phyloP scores from a whole-genome alignment of 805 yeast genomes.

The Barnettozyma sucrosica region DNA sequence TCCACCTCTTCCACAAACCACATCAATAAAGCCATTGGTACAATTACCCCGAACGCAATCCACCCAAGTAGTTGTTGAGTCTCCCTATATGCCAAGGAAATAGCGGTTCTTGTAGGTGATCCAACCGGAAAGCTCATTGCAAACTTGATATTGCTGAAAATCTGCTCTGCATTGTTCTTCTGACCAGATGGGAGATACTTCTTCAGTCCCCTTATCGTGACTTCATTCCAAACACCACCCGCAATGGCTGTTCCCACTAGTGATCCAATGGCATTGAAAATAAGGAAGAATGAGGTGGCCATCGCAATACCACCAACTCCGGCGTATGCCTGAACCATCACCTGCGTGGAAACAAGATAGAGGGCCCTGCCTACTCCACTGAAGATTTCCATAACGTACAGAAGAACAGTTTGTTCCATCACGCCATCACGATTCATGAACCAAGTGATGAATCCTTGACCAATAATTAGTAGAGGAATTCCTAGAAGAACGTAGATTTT shows the following conservation, averaged over 20 bases:
- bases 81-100: slow-evolving; percentile 28
- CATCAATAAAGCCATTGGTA: slow-evolving; percentile 26
- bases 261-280: slow-evolving; percentile 26
- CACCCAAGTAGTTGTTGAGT: slow-evolving; percentile 28
- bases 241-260: slow-evolving; percentile 26
- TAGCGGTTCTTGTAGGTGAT: slow-evolving; percentile 23
- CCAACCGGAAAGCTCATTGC: slow-evolving; percentile 26
- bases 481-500: slow-evolving; percentile 22
- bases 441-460: slow-evolving; percentile 26
- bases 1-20: slow-evolving; percentile 24
- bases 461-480: slow-evolving; percentile 20
- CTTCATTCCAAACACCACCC: slow-evolving; percentile 27
- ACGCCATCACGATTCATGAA: slow-evolving; percentile 21
- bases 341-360: slow-evolving; percentile 22
- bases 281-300: slow-evolving; percentile 28
- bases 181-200: slow-evolving; percentile 21
- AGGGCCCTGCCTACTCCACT: slow-evolving; percentile 27
- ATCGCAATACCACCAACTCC: slow-evolving; percentile 27
- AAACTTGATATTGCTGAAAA: slow-evolving; percentile 21
- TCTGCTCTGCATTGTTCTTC: slow-evolving; percentile 18
- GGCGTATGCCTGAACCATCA: slow-evolving; percentile 26
- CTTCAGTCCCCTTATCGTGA: slow-evolving; percentile 16
- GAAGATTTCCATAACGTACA: slow-evolving; percentile 21
- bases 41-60: slow-evolving; percentile 25
- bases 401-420: slow-evolving; percentile 10